Evolutionary conservation across 2,329 filamentous ascomycete genomes (phyloP), one percentile per base, ranked within the genome.

Genomic region (Byssochlamys sp.): DNA sequence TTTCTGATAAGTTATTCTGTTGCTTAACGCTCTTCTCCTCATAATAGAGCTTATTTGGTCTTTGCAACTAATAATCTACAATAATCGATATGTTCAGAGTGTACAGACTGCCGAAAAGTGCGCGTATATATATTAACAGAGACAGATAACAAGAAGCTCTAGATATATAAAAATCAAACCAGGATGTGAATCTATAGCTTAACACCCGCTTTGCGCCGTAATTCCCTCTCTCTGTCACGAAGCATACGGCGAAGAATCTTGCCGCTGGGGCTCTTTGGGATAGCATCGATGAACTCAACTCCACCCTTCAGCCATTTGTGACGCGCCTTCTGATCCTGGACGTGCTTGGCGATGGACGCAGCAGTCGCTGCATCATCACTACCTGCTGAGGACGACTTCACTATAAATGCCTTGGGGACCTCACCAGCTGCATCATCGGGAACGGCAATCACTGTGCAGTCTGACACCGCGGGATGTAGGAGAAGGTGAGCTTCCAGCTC

Each of bases 401-500:
- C 83, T 3, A 86, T 78, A 60, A 83, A 85, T 0, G 84, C 84
- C 67, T 85, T 86, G 24, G 84, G 84, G 0, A 85, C 73, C 63
- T 86, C 84, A 28, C 84, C 84, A 0, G 84, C 80, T 4, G 75
- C 69, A 5, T 83, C 82, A 58, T 86, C 84, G 0, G 85, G 87
- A 1, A 91, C 78, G 12, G 86, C 85, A 62, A 94, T 90, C 6
- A 95, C 89, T 12, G 89, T 85, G 63, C 84, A 88, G 72, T 95
- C 89, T 50, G 84, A 83, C n/a, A 94, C 89, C 10, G 80, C 79
- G 0, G 85, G 83, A 69, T 92, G 89, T 0, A 84, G 81, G 12
- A 95, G 82, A 4, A 95, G 78, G 65, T 90, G 87, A 1, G 88
- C 86, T 73, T 95, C 89, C 1, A 95, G 82, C 69, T 94, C 89